Percentiles rank a stretch among this genome's conserved stretches.
Evolutionary conservation across 2,329 filamentous ascomycete species (phyloP).

Genomic region (Thelonectria rubi): DNA sequence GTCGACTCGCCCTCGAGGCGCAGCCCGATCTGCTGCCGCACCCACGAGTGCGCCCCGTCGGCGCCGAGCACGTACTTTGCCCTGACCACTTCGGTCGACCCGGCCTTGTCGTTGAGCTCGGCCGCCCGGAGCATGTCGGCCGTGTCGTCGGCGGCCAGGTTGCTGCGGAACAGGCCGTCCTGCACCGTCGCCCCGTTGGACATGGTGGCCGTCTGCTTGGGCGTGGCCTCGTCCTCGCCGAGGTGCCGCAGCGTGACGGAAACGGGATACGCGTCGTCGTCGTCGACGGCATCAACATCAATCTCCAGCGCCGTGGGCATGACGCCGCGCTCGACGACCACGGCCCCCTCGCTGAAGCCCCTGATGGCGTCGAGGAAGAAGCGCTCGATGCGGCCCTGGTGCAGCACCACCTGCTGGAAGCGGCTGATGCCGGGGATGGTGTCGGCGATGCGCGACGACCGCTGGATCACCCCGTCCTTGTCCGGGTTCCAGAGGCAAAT

Average conservation of each 20-base stretch:
- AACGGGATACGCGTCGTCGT: conserved; percentile 27
- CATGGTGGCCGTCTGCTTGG: conserved; percentile 25
- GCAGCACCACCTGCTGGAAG: conserved; percentile 73
- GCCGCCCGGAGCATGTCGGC: conserved; percentile 27
- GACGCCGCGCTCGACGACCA: conserved; percentile 27
- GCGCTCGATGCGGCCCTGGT: conserved; percentile 47
- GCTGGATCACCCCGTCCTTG: conserved; percentile 62
- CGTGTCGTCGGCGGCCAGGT: conserved; percentile 26
- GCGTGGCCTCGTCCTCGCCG: conserved; percentile 27
- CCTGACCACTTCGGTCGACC: conserved; percentile 21
- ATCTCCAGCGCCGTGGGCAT: conserved; percentile 24
- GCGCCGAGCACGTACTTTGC: conserved; percentile 34
- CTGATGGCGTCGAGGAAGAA: conserved; percentile 34
- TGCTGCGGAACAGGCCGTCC: conserved; percentile 31
- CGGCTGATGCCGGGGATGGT: conserved; percentile 68
- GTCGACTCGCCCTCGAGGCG: conserved; percentile 41
- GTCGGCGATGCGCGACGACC: conserved; percentile 69
- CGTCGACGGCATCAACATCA: conserved; percentile 16
- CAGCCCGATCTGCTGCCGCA: conserved; percentile 38
- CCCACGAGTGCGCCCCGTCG: conserved; percentile 41
- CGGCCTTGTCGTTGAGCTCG: conserved; percentile 25
- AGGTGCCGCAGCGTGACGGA: conserved; percentile 28
- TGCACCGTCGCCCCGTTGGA: conserved; percentile 22
- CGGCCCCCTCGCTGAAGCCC: conserved; percentile 23
- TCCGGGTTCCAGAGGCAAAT: conserved; percentile 71